Evolutionary conservation across 768 basidiomycete species (phyloP), one percentile per base, ranked within the genome.

Genomic region (Paxillus ammoniavirescens): DNA sequence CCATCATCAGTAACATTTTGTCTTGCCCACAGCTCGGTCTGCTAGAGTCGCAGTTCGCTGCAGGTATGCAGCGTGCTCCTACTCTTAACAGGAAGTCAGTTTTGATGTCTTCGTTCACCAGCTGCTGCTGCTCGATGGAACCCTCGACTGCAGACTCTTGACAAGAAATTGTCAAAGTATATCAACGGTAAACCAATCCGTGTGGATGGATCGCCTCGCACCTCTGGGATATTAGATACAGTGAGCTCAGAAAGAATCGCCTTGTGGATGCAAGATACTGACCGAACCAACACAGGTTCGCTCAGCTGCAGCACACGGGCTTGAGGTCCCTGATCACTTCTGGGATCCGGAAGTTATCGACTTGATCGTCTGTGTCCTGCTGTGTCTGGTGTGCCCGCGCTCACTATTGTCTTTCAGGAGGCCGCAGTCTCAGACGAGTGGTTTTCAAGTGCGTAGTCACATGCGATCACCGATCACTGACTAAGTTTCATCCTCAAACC

Each of bases 221-320:
- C 85, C 3, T 88, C 83, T 13, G 89, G 89, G 6, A 77, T 92
- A 10, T 73, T 91, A 53, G 89, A 91, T 66, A 89, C 89, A 0
- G 85, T 86, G 44, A 50, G 50, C 53, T n/a, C 18, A 21, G 52
- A 5, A 35, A 26, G 33, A 30, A 28, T 12, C 2, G 21, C 4
- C 18, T 46, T 45, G 4, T 8, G 31, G 9, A 4, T 18, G n/a
- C 15, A 26, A 12, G 28, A 42, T 49, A 37, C 40, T 61, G 13
- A 36, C 9, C 40, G 5, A 8, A 4, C 3, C n/a, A 23, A 1
- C 52, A 30, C 44, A 88, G 87, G 70, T 89, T 53, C 77, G 82
- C 36, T 84, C 89, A 7, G 81, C 89, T 6, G 71, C 78, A 26
- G 87, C 89, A 0, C 89, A 93, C 63, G 85, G 83, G 5, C 72